These are phyloP conservation scores for Cryptococcus floricola DNA, from an alignment of 1,284 basidiomycete species.

Conservation along the genomic window DNA sequence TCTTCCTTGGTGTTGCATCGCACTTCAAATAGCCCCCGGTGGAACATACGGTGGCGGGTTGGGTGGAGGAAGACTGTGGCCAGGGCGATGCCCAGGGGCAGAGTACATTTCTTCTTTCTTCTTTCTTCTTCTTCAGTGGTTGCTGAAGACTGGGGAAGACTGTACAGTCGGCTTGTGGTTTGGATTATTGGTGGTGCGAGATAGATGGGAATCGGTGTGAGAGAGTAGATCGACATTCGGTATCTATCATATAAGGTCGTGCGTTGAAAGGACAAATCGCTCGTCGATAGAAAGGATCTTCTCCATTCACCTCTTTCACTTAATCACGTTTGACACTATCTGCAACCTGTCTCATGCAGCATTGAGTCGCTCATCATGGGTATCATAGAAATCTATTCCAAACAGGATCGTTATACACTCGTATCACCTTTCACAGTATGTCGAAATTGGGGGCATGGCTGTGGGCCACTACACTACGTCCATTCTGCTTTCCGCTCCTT, in stretches of 20 bases:
- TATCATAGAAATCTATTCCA: neutral
- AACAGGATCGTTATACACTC: neutral
- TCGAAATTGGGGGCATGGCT: neutral
- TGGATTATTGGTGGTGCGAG: neutral
- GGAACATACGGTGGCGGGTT: slow-evolving; percentile 6
- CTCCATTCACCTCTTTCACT: too few relatives aligned
- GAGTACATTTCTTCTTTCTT: neutral
- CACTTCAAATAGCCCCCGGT: neutral
- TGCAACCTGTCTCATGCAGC: too few relatives aligned
- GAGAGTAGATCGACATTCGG: neutral
- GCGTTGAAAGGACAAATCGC: too few relatives aligned
- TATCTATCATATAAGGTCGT: too few relatives aligned
- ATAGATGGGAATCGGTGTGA: neutral
- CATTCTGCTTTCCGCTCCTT: neutral
- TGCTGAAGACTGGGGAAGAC: neutral
- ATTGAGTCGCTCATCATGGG: neutral
- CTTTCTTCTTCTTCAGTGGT: neutral
- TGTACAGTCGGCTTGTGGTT: neutral
- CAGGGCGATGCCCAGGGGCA: slow-evolving; percentile 4
- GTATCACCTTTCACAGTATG: neutral
- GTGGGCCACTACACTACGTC: neutral
- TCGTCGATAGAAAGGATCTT: too few relatives aligned
- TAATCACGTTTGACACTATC: too few relatives aligned
- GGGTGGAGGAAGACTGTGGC: slow-evolving; percentile 5
- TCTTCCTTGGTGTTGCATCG: too few relatives aligned